Evolutionary conservation across 768 basidiomycete genomes (phyloP), one percentile per base, ranked within the genome.

Genomic region (Gelatoporia subvermispora): DNA sequence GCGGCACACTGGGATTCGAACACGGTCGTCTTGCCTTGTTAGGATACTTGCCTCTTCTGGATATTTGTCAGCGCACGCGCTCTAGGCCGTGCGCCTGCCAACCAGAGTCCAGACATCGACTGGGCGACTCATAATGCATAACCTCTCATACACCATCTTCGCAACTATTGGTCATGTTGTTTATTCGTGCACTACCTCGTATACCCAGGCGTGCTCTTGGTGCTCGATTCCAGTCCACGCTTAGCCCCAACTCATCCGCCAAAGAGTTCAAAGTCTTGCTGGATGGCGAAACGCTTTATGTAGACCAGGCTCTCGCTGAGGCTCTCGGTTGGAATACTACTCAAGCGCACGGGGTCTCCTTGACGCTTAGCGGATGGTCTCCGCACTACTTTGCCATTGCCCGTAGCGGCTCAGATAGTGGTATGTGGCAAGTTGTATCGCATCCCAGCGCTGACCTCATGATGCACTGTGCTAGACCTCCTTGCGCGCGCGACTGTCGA

Each of bases 341-440:
- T 24, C 41, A 43, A 18, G 11, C 43, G 2, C 35, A 21, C 16
- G 46, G 53, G 11, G 43, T 54, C 5, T 16, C 47, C 11, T 45
- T 59, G 43, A 53, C 55, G 1, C 46, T 59, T 21, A 52, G 47
- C 35, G 58, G 58, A 1, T 50, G 50, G 53, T 45, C 34, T 8
- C 58, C 58, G 23, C 40, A 56, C 23, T 59, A 56, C 43, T 59
- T 59, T 40, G 46, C 55, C 3, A 54, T 59, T n/a, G 41, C 58
- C 13, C 52, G 35, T 17, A 50, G 39, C 9, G 58, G 58, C n/a
- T 37, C 55, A 13, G 58, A 56, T 34, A 52, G 41, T 41, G 58
- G 55, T 55, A 37, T 13, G 55, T 45, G 2, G 23, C 17, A 46
- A 5, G 44, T 7, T n/a, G 7, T 31, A 31, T 31, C 13, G 5